Percentiles rank a stretch among this genome's conserved stretches.
Evolutionary conservation across 371 early-diverging fungal genomes (phyloP).

Genomic region (Mortierella sp.): DNA sequence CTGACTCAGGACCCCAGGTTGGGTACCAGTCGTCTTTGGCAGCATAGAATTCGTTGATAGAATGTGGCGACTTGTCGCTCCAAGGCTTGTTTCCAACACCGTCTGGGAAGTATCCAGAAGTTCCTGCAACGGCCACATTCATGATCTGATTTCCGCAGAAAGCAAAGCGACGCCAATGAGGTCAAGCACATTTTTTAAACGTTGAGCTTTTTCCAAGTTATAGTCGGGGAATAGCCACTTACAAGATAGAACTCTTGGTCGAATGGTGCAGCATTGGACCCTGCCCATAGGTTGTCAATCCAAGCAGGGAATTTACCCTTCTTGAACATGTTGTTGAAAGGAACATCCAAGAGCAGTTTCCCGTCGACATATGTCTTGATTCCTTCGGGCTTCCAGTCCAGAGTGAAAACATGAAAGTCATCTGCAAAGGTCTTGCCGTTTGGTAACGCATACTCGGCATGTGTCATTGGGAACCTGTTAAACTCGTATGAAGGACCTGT

Average conservation of each 20-base stretch:
- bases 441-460: slow-evolving; percentile 49
- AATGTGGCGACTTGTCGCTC: slow-evolving; percentile 54
- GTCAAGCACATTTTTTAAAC: no score
- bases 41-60: slow-evolving; percentile 63
- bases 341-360: slow-evolving; percentile 62
- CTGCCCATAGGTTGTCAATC: slow-evolving; percentile 66
- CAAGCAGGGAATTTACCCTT: slow-evolving; percentile 60
- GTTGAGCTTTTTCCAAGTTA: no score
- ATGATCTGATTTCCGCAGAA: slow-evolving; percentile 53
- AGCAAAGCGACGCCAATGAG: no score
- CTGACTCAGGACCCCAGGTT: slow-evolving; percentile 64
- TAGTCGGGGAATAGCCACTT: no score
- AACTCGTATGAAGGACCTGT: slow-evolving; percentile 58
- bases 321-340: slow-evolving; percentile 63
- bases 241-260: slow-evolving; percentile 73
- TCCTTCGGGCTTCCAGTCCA: slow-evolving; percentile 73
- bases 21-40: slow-evolving; percentile 62
- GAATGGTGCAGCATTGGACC: slow-evolving; percentile 68
- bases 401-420: slow-evolving; percentile 57
- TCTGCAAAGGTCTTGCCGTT: slow-evolving; percentile 57
- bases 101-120: slow-evolving; percentile 73
- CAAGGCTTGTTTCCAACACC: slow-evolving; percentile 52
- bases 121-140: slow-evolving; percentile 78
- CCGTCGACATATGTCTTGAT: slow-evolving; percentile 72
- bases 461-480: slow-evolving; percentile 57